Conservation (phyloP, 1,284 basidiomycete species). For the Pascua sp. region DNA sequence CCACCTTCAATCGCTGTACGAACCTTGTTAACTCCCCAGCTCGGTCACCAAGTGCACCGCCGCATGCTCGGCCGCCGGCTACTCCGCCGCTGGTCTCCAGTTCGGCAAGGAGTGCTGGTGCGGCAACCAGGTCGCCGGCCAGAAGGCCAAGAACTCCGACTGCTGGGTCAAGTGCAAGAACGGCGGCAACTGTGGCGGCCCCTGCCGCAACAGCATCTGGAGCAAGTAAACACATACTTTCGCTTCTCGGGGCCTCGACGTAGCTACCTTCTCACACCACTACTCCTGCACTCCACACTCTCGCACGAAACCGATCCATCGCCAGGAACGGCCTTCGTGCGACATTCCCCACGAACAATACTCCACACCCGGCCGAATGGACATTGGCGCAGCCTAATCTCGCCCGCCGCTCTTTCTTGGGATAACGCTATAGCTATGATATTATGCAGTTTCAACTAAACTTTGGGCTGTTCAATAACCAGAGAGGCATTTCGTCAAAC, state of each 20-base stretch:
- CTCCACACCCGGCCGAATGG: no score
- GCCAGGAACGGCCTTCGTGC: no score
- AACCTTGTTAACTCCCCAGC: neutral
- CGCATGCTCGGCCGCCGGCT: conserved; percentile 16
- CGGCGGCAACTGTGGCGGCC: conserved; percentile 24
- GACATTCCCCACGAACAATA: no score
- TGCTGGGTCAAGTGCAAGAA: conserved; percentile 18
- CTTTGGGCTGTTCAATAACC: no score
- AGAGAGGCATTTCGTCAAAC: no score
- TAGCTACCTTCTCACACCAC: neutral
- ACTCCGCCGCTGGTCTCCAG: conserved; percentile 23
- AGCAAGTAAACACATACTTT: neutral
- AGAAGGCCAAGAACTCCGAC: conserved; percentile 15
- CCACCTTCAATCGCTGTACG: neutral
- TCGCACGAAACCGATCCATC: no score
- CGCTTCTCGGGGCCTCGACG: neutral
- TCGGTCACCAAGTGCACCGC: conserved; percentile 21
- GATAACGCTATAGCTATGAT: no score
- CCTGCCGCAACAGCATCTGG: conserved; percentile 27
- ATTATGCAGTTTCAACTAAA: no score
- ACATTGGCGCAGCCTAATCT: no score
- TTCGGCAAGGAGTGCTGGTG: conserved; percentile 30
- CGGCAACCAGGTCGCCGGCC: conserved; percentile 22
- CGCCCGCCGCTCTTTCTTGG: no score
- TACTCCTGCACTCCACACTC: no score